phyloP scores from a whole-genome alignment of 208 protist species.

The Strigomonas oncopelti region DNA sequence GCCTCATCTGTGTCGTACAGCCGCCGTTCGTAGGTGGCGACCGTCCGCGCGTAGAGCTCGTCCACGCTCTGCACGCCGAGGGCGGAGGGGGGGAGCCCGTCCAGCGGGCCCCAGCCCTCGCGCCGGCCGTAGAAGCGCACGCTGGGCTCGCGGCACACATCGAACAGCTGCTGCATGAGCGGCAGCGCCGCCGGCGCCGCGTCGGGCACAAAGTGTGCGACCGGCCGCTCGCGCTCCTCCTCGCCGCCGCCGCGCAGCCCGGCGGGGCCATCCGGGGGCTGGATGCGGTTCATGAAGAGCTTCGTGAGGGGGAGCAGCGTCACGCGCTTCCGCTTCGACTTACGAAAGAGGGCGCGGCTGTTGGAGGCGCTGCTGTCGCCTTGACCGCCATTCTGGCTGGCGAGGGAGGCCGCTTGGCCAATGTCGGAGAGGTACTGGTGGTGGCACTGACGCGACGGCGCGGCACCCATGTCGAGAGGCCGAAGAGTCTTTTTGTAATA shows the following conservation, averaged over 20 bases:
- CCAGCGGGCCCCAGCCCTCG: slow-evolving; percentile 17
- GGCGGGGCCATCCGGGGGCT: not conserved
- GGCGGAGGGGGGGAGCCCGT: slow-evolving; percentile 14
- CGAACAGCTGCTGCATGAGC: slow-evolving; percentile 43
- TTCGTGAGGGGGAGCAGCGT: slow-evolving; percentile 14
- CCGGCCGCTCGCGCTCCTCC: not conserved
- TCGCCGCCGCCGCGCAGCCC: not conserved
- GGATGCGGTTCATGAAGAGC: slow-evolving; percentile 6
- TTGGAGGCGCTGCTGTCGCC: not conserved
- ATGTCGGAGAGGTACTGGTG: not conserved
- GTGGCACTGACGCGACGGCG: slow-evolving; percentile 15
- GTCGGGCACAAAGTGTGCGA: not conserved
- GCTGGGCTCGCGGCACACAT: slow-evolving; percentile 27
- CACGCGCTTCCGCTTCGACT: slow-evolving; percentile 2
- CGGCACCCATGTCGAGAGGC: slow-evolving; percentile 11
- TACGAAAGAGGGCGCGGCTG: too few relatives aligned
- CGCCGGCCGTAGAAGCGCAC: slow-evolving; percentile 39
- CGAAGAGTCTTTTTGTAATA: not conserved
- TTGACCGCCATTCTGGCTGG: too few relatives aligned
- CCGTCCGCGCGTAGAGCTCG: slow-evolving; percentile 31
- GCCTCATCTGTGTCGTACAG: slow-evolving; percentile 39
- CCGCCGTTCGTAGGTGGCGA: slow-evolving; percentile 30
- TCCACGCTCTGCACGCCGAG: slow-evolving; percentile 32
- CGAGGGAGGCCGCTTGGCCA: not conserved
- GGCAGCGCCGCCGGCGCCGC: slow-evolving; percentile 15